Evolutionary conservation across 2,329 filamentous ascomycete species (phyloP).

Genomic region (Alternaria solani): DNA sequence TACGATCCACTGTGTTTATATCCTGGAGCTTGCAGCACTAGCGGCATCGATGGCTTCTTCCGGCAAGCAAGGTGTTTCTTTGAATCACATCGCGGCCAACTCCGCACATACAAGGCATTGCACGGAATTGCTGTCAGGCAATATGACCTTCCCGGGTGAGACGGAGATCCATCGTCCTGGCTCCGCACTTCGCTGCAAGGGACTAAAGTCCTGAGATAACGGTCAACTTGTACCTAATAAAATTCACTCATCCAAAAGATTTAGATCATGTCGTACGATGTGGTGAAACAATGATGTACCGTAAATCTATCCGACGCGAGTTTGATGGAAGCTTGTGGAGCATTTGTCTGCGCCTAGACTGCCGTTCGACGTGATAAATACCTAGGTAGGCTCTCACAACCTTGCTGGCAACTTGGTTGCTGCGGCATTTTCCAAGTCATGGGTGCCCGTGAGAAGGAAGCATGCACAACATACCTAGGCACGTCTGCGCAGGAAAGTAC

Average conservation of each 20-base stretch:
- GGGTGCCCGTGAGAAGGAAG: not conserved
- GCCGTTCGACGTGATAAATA: not conserved
- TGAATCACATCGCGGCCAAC: constrained; percentile 3
- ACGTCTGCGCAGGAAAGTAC: not conserved
- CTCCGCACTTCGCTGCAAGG: not conserved
- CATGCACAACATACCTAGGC: not conserved
- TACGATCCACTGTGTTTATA: constrained; percentile 9
- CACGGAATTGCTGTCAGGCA: not conserved
- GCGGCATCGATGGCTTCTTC: constrained; percentile 6
- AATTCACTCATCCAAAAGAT: not conserved
- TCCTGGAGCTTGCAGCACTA: constrained; percentile 10
- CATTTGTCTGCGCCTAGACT: not conserved
- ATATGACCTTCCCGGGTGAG: not conserved
- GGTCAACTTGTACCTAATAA: not conserved
- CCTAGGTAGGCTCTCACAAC: not conserved
- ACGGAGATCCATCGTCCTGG: not conserved
- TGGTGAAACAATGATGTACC: not conserved
- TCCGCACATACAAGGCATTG: not conserved
- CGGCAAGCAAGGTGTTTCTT: constrained; percentile 5
- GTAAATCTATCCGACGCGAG: not conserved
- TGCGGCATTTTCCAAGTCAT: not conserved
- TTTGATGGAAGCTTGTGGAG: not conserved
- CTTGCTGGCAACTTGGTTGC: not conserved
- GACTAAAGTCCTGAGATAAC: not conserved
- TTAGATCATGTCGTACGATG: not conserved